Evolutionary conservation across 225 moss, liverwort and hornwort species (phyloP).

Genomic region (Neckera pumila): DNA sequence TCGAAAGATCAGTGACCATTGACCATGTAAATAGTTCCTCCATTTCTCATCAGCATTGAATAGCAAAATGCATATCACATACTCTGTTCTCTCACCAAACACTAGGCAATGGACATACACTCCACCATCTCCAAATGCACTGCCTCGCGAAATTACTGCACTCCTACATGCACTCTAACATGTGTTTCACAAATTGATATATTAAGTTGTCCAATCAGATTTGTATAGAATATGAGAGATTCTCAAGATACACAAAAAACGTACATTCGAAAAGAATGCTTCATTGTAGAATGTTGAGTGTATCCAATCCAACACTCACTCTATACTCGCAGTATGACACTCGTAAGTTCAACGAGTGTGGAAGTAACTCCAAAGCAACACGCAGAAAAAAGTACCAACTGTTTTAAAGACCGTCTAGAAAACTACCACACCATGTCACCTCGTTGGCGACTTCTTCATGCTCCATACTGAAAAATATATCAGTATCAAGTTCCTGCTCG

Average conservation of each 20-base stretch:
- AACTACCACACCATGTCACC: not conserved
- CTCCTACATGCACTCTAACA: not conserved
- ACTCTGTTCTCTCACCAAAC: not conserved
- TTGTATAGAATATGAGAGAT: not conserved
- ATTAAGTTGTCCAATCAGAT: not conserved
- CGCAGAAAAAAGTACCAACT: not conserved
- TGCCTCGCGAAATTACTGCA: not conserved
- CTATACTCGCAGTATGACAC: too few relatives aligned
- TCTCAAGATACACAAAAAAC: not conserved
- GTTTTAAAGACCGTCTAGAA: not conserved
- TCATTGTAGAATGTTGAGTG: not conserved
- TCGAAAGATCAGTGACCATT: too few relatives aligned
- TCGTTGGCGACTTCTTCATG: too few relatives aligned
- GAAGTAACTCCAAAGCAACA: not conserved
- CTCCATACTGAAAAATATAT: too few relatives aligned
- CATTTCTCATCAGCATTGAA: too few relatives aligned
- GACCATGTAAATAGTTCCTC: too few relatives aligned
- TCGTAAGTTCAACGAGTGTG: not conserved
- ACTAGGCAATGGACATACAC: not conserved
- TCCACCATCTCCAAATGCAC: not conserved
- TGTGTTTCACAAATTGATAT: not conserved
- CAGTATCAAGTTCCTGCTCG: not conserved
- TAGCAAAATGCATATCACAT: too few relatives aligned
- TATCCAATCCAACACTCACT: not conserved
- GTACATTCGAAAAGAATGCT: rapidly evolving